Conservation (phyloP, 1,284 basidiomycete genomes). For the Gomphus bonarii region DNA sequence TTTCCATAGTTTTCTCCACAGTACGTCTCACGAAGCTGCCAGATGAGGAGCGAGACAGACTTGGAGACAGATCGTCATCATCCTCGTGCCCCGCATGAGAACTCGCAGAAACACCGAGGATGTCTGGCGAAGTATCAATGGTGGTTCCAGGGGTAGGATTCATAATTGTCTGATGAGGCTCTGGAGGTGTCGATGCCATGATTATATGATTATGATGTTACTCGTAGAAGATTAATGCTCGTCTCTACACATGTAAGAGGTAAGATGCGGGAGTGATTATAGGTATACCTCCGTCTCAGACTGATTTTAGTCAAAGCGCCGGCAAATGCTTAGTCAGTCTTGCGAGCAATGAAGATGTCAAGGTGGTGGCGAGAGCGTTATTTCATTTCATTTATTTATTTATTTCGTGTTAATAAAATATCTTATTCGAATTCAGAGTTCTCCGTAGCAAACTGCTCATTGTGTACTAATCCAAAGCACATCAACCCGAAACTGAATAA, state of each 20-base stretch:
- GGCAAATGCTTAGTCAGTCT: too few species aligned
- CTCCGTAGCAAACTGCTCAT: too few species aligned
- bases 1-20: constrained; percentile 44
- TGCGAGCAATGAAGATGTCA: too few species aligned
- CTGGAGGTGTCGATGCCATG: constrained; percentile 6
- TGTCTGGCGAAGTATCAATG: constrained; percentile 16
- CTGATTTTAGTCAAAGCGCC: neutral
- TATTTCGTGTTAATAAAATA: too few species aligned
- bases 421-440: too few species aligned
- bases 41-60: constrained; percentile 1
- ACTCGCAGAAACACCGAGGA: constrained; percentile 15
- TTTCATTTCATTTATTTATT: too few species aligned
- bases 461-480: too few species aligned
- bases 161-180: constrained; percentile 13
- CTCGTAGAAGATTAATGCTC: neutral
- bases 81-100: constrained; percentile 1
- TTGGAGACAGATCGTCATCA: neutral
- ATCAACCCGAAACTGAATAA: too few species aligned
- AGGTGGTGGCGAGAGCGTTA: too few species aligned
- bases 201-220: neutral
- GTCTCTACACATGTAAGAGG: neutral
- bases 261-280: neutral
- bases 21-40: constrained; percentile 24
- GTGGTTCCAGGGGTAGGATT: constrained; percentile 20
- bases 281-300: neutral